A percentile compares a stretch with the other conserved stretches of the same genome.
Evolutionary conservation across 108 stramenopile species (phyloP).

Genomic region (Chaetoceros muelleri): DNA sequence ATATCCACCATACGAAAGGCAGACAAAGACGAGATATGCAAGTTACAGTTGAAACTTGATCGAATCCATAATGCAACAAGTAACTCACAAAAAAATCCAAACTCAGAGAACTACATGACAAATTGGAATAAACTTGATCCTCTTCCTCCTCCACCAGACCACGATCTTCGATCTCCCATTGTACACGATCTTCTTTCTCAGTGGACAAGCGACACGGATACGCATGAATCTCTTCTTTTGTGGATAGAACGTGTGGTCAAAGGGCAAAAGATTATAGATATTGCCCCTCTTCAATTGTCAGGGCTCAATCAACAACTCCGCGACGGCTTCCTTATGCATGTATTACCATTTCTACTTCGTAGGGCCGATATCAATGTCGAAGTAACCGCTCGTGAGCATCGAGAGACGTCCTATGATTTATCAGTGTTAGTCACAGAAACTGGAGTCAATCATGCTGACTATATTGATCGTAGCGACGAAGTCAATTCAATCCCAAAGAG

Average conservation of each 20-base stretch:
- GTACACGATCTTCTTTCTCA: slow-evolving; percentile 49
- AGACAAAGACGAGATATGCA: not conserved
- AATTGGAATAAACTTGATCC: slow-evolving; percentile 62
- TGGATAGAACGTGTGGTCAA: slow-evolving; percentile 69
- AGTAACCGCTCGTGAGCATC: slow-evolving; percentile 60
- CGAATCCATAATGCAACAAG: slow-evolving; percentile 13
- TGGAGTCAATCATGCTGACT: not conserved
- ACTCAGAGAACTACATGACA: slow-evolving; percentile 73
- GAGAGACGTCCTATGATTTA: slow-evolving; percentile 65
- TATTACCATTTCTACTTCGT: slow-evolving; percentile 57
- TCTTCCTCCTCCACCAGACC: slow-evolving; percentile 80
- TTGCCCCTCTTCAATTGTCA: slow-evolving; percentile 68
- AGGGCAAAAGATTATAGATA: slow-evolving; percentile 32
- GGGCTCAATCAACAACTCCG: slow-evolving; percentile 65
- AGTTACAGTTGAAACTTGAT: not conserved
- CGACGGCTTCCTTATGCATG: slow-evolving; percentile 79
- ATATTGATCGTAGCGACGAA: not conserved
- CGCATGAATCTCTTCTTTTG: slow-evolving; percentile 44
- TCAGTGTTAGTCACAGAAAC: slow-evolving; percentile 41
- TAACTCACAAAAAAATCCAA: slow-evolving; percentile 52
- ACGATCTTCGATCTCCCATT: slow-evolving; percentile 67
- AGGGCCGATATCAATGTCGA: slow-evolving; percentile 69
- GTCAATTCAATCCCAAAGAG: too few relatives aligned
- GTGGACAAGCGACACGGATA: slow-evolving; percentile 53
- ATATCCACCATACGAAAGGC: not conserved